Percentiles rank a stretch among this genome's conserved stretches.
phyloP scores from a whole-genome alignment of 129 eudicot species.

The Cynara cardunculus region DNA sequence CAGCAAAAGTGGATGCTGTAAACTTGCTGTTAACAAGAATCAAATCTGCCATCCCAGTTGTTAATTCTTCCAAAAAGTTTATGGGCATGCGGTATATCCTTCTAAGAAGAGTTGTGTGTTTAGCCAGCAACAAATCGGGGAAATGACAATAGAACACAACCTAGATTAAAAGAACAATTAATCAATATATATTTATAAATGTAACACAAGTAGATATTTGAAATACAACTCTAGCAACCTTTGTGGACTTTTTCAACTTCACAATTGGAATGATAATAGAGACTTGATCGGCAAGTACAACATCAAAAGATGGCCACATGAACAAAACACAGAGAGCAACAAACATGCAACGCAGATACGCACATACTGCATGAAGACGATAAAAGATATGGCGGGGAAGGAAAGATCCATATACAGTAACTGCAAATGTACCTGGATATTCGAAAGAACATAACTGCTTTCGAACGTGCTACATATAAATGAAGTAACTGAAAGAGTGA shows the following conservation, averaged over 20 bases:
- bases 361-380: conserved; percentile 91
- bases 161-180: conserved; percentile 33
- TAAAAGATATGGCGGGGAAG: conserved; percentile 91
- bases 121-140: conserved; percentile 86
- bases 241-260: conserved; percentile 72
- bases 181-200: not conserved
- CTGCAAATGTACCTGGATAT: conserved; percentile 72
- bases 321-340: conserved; percentile 83
- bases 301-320: conserved; percentile 73
- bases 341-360: conserved; percentile 90
- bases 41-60: conserved; percentile 96
- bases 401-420: conserved; percentile 86
- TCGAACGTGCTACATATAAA: not conserved
- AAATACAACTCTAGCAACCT: conserved; percentile 41
- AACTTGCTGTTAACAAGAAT: conserved; percentile 91
- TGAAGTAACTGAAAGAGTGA: not conserved
- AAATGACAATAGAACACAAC: conserved; percentile 96
- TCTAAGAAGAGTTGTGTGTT: conserved; percentile 75
- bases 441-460: not conserved
- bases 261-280: conserved; percentile 84
- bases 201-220: not conserved
- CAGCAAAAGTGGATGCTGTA: conserved; percentile 89
- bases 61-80: conserved; percentile 78
- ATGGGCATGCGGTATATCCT: conserved; percentile 87
- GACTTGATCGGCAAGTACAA: conserved; percentile 88